Evolutionary conservation across 768 basidiomycete species (phyloP), one percentile per base, ranked within the genome.

Genomic region (Tylopilus sp.): DNA sequence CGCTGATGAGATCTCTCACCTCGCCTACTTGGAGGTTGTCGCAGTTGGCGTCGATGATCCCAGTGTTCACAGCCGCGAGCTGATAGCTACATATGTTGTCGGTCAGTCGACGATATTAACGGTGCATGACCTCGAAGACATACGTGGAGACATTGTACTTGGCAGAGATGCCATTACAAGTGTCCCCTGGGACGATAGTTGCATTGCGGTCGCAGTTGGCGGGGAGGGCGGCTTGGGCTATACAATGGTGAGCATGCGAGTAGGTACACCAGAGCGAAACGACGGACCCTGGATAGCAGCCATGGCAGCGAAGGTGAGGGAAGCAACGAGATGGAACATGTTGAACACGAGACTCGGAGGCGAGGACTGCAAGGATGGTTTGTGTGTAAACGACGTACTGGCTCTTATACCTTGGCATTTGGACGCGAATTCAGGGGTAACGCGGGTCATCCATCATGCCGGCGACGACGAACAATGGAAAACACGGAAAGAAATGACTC

Each of bases 91-190:
- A 39, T 43, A 31, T 11, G 12, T 39, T 4, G 20, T 20, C 4
- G 28, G 23, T 50, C 8, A 52, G 49, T 47, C 11, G 20, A 8
- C 26, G 17, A 48, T 12, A 21, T 21, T 3, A 26, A 9, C 2
- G 13, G 35, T 40, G 13, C 11, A 40, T 11, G 12, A n/a, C n/a
- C n/a, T n/a, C 6, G 6, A 5, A 20, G 18, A 70, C 81, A 44
- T 56, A 86, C 84, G 82, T 83, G 35, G 85, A 85, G 54, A 77
- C 80, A 48, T 81, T 78, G 60, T 83, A 58, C 18, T 75, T 64
- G 30, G 78, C 77, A 57, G 82, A 87, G 67, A 90, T 89, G 49
- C 53, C 60, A 67, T 88, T n/a, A 64, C 88, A 90, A 51, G 75
- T 79, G 61, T 88, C 83, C 28, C 80, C 80, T 6, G 62, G 59